Base-by-base conservation (phyloP, 192 early-diverging fungal species). In the Backusella luteola region DNA sequence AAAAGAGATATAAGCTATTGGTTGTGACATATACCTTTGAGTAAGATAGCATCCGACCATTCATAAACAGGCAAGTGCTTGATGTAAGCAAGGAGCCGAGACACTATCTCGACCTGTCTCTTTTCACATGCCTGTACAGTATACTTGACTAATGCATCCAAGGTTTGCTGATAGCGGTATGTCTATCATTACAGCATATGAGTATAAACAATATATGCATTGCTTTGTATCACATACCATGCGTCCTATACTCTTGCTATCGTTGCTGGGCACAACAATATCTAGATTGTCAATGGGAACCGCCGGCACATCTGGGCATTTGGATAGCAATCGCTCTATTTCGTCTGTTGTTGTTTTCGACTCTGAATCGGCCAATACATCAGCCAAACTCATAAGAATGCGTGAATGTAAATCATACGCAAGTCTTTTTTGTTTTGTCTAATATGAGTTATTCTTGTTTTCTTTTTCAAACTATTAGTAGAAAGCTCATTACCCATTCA, bases 391-490 rank as follows among this genome's bases (percentile, higher is more conserved):
- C 72, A 81, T 76, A 1, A 89, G 71, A 56, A 89, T 86, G 66
- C 84, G 85, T 6, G 80, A 79, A 29, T 87, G 86, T 71, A 89
- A 75, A 77, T 87, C 83, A 74, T 83, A 84, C 21, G 87, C 84
- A 59, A 87, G 80, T 9, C 87, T 89, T 80, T 59, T 26, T 59
- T 26, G 8, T 56, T 56, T 23, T 21, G 21, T 56, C 0, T 56
- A 56, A 56, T 3, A 23, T 56, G 19, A 56, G 52, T 56, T 21
- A 56, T 21, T 59, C 23, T 14, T 19, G 8, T 26, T 26, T 59
- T 26, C 3, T 59, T 59, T 26, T 29, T 63, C 23, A 32, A 32
- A 32, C 32, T 32, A 32, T 26, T 63, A 26, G 23, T 21, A 59
- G 21, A n/a, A n/a, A 11, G 8, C 9, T 59, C 9, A 59, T 59